Evolutionary conservation across 1,284 basidiomycete genomes (phyloP).

Genomic region (Irpex rosettiformis): DNA sequence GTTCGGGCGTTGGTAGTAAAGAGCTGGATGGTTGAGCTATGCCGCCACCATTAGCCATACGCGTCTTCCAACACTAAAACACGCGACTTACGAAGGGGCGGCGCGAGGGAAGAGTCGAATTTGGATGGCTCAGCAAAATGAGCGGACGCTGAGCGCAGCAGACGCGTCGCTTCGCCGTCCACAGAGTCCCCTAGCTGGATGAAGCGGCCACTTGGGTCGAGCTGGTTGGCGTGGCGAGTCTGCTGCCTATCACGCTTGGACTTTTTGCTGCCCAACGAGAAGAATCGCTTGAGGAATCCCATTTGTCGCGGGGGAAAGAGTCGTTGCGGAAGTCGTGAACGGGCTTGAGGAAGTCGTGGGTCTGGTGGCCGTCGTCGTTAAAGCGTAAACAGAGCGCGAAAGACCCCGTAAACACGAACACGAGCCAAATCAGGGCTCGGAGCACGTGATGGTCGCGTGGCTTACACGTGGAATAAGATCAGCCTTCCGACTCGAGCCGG

Average conservation of each 20-base stretch:
- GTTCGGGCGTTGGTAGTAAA: slow-evolving; percentile 42
- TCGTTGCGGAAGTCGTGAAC: slow-evolving; percentile 10
- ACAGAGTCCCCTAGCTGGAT: slow-evolving; percentile 26
- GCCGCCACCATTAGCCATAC: neutral
- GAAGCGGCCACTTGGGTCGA: slow-evolving; percentile 25
- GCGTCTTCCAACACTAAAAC: neutral
- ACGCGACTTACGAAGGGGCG: slow-evolving; percentile 60
- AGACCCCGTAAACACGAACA: slow-evolving; percentile 33
- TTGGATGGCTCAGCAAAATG: slow-evolving; percentile 55
- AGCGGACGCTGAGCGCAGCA: slow-evolving; percentile 69
- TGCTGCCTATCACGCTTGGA: slow-evolving; percentile 44
- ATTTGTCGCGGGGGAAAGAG: slow-evolving; percentile 34
- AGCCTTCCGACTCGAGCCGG: too few relatives aligned
- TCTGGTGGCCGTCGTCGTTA: neutral
- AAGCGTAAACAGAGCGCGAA: neutral
- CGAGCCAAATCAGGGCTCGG: slow-evolving; percentile 40
- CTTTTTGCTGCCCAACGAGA: slow-evolving; percentile 66
- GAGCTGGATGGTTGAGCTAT: slow-evolving; percentile 67
- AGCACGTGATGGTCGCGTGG: too few relatives aligned
- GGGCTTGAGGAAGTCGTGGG: neutral
- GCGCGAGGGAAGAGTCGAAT: slow-evolving; percentile 51
- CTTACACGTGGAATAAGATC: too few relatives aligned
- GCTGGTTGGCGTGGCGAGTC: slow-evolving; percentile 17
- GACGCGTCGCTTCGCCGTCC: slow-evolving; percentile 53
- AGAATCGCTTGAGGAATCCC: slow-evolving; percentile 68